Conservation (phyloP, 768 basidiomycete species). For the Basidioascus undulatus region DNA sequence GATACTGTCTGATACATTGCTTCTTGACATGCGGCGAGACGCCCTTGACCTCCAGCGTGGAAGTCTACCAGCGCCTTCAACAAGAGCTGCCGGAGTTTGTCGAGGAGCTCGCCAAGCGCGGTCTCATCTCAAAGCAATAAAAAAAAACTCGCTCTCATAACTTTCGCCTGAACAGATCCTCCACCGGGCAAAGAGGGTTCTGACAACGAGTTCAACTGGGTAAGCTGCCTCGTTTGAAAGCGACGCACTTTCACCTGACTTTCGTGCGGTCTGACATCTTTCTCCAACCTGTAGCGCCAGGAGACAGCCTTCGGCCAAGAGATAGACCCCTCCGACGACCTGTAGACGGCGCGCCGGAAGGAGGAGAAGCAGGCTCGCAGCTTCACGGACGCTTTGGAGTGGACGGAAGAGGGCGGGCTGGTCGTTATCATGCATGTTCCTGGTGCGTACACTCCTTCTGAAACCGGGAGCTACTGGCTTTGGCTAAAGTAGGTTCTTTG, state of each 20-base stretch:
- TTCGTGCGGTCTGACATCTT: too few relatives aligned
- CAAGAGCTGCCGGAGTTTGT: constrained; percentile 1
- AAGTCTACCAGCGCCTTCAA: neutral
- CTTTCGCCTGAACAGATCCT: too few relatives aligned
- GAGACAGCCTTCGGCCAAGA: too few relatives aligned
- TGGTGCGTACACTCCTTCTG: neutral
- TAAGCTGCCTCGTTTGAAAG: neutral
- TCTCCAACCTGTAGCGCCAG: too few relatives aligned
- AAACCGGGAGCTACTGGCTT: neutral
- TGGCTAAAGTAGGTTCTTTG: too few relatives aligned
- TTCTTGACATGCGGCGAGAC: constrained; percentile 3
- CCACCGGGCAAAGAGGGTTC: too few relatives aligned
- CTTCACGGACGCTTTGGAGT: too few relatives aligned
- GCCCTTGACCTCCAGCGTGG: constrained; percentile 1
- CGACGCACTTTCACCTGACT: neutral
- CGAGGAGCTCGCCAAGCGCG: constrained; percentile 1
- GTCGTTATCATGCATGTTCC: neutral
- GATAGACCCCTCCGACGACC: too few relatives aligned
- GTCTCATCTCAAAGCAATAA: too few relatives aligned
- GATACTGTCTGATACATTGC: too few relatives aligned
- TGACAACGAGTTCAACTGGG: neutral
- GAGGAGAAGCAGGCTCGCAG: neutral
- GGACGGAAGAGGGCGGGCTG: constrained; percentile 3
- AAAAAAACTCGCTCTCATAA: too few relatives aligned
- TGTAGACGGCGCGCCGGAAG: neutral